Base-by-base conservation (phyloP, 2,329 filamentous ascomycete genomes). In the Ilyonectria mors-panacis region DNA sequence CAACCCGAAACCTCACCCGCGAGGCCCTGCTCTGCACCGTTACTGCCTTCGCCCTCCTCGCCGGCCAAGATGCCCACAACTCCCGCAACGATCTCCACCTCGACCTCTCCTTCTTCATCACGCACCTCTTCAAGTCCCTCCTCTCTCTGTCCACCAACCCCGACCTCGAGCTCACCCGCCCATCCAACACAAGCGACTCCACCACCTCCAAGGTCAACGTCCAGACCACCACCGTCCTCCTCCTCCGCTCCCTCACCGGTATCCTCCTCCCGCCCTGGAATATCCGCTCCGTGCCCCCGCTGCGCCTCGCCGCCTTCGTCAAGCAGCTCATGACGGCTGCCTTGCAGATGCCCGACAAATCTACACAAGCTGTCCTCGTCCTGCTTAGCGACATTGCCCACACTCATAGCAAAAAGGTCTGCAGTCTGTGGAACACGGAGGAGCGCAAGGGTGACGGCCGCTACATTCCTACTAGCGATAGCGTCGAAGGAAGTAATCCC, bases 101-200 rank as follows among this genome's bases (percentile, higher is more conserved):
- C 55, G 97, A 99, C 79, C 89, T 99, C 42, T 94, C 92, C 75
- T 98, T 95, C 86, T 99, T 99, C 87, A 95, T 94, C 75, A 94
- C 93, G 15, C 93, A 98, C 81, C 93, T 99, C 66, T 99, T 97
- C 86, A 92, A 91, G 73, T 93, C 93, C 17, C 88, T 99, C 6
- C 89, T 95, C 73, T 87, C 92, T 2, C 88, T 97, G 28, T 91
- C 92, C 3, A 85, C 95, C 55, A 93, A 97, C 79, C 87, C 95
- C 0, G 94, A 98, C 78, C 90, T 99, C 72, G 96, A 99, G 80
- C 89, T 93, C 67, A 91, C 93, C 55, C 77, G 78, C 47, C 80
- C 79, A n/a, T 75, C 78, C 71, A 77, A 83, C 71, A 70, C 79
- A 66, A 75, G 82, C 60, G 76, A 79, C 55, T 82, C 82, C 47